Evolutionary conservation across 495 filamentous ascomycete genomes (phyloP).

Genomic region (Collariella sp.): DNA sequence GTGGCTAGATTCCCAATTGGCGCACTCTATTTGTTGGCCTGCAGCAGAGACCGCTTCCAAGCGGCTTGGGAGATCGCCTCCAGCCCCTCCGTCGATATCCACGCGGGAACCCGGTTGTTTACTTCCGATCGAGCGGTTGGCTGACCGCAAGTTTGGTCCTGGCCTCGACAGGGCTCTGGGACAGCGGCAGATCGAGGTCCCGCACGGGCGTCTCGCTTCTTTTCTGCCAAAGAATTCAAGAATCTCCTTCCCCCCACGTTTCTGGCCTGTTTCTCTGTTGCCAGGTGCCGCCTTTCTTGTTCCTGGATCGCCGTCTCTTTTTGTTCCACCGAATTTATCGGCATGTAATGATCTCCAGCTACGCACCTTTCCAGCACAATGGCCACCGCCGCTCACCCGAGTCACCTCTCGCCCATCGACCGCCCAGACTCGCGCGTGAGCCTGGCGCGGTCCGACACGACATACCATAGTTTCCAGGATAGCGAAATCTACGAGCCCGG

Average conservation of each 20-base stretch:
- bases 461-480: constrained; percentile 43
- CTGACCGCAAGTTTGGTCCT: constrained; percentile 17
- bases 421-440: constrained; percentile 36
- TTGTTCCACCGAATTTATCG: neutral
- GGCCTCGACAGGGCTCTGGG: constrained; percentile 4
- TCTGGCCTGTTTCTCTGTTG: neutral
- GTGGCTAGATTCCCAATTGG: neutral
- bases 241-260: constrained; percentile 7
- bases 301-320: neutral
- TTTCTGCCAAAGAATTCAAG: constrained; percentile 14
- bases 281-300: constrained; percentile 5
- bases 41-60: constrained; percentile 3
- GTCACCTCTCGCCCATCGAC: constrained; percentile 21
- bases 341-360: constrained; percentile 16
- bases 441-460: constrained; percentile 33
- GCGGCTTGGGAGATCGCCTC: neutral
- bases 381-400: constrained; percentile 27
- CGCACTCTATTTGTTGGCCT: constrained; percentile 8
- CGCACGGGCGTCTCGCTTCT: neutral
- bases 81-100: constrained; percentile 6
- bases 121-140: constrained; percentile 5
- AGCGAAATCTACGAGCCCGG: constrained; percentile 30
- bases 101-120: constrained; percentile 12
- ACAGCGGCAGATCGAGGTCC: constrained; percentile 8
- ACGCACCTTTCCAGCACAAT: neutral